Conservation (phyloP, 2,329 filamentous ascomycete genomes). For the Verticillium nubilum region DNA sequence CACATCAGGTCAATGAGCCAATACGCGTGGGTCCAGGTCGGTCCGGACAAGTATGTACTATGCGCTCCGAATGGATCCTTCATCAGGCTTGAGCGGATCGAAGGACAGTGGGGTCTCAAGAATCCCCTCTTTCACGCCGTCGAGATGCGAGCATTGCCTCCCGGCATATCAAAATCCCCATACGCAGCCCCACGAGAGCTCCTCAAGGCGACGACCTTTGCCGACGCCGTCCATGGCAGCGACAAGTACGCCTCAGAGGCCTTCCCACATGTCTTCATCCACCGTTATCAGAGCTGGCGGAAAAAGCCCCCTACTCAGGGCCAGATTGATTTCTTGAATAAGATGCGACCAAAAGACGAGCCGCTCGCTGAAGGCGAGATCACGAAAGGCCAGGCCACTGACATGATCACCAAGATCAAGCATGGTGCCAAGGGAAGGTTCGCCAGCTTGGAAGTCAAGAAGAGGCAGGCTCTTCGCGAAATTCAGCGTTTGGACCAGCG, state of each 20-base stretch:
- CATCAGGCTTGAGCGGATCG: slow-evolving; percentile 43
- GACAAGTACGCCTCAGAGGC: slow-evolving; percentile 70
- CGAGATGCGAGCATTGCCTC: slow-evolving; percentile 42
- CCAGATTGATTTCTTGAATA: slow-evolving; percentile 67
- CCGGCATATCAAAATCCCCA: slow-evolving; percentile 44
- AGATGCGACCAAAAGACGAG: slow-evolving; percentile 48
- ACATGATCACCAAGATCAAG: slow-evolving; percentile 90
- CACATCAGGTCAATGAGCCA: slow-evolving; percentile 73
- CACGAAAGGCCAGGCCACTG: slow-evolving; percentile 74
- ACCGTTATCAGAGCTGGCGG: slow-evolving; percentile 65
- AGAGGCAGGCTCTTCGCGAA: slow-evolving; percentile 40
- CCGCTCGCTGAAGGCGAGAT: slow-evolving; percentile 50
- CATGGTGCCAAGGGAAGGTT: slow-evolving; percentile 70
- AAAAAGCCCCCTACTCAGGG: slow-evolving; percentile 55
- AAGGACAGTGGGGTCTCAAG: slow-evolving; percentile 13
- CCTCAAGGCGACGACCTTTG: slow-evolving; percentile 58
- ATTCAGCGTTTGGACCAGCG: slow-evolving; percentile 30
- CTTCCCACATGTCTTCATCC: slow-evolving; percentile 65
- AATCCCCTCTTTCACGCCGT: slow-evolving; percentile 25
- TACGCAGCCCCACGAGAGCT: slow-evolving; percentile 67
- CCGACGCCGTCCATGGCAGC: slow-evolving; percentile 74
- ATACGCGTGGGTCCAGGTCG: slow-evolving; percentile 78
- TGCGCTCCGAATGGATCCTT: slow-evolving; percentile 59
- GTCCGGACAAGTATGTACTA: slow-evolving; percentile 66
- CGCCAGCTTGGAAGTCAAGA: slow-evolving; percentile 44